Evolutionary conservation across 371 early-diverging fungal species (phyloP).

Genomic region (Dentiscutata heterogama): DNA sequence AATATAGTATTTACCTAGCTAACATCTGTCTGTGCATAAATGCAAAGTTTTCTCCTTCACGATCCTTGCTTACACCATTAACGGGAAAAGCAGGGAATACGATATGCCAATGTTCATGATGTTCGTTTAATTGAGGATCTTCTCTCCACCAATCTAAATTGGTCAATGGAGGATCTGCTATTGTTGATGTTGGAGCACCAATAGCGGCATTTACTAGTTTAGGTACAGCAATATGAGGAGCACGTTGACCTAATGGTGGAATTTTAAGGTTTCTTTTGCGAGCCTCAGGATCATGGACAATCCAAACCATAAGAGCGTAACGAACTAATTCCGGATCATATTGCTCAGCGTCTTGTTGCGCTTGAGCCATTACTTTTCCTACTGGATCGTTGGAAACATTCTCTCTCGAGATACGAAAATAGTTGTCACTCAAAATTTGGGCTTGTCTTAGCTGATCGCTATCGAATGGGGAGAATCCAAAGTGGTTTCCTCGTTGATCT

Average conservation of each 20-base stretch:
- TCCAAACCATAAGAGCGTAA: background rate
- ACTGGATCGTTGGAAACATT: background rate
- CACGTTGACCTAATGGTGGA: background rate
- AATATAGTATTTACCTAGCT: background rate
- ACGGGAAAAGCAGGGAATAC: background rate
- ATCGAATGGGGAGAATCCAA: background rate
- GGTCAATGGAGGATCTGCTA: background rate
- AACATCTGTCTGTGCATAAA: constrained; percentile 2
- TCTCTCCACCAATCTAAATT: background rate
- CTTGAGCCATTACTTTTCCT: background rate
- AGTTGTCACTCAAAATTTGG: background rate
- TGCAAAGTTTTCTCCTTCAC: constrained; percentile 2
- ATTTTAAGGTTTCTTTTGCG: background rate
- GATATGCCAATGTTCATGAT: constrained; percentile 19
- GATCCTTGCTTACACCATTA: constrained; percentile 5
- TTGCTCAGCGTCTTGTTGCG: background rate
- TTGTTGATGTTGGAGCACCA: background rate
- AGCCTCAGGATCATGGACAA: constrained; percentile 8
- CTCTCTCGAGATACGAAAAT: background rate
- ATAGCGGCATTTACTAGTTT: background rate
- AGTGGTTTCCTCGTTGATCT: background rate
- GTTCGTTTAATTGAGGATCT: background rate
- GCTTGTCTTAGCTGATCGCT: background rate
- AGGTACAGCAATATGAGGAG: background rate
- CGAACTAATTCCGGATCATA: background rate